Base-by-base conservation (phyloP, 2,329 filamentous ascomycete genomes). In the Ceratocystiopsis brevicomis region DNA sequence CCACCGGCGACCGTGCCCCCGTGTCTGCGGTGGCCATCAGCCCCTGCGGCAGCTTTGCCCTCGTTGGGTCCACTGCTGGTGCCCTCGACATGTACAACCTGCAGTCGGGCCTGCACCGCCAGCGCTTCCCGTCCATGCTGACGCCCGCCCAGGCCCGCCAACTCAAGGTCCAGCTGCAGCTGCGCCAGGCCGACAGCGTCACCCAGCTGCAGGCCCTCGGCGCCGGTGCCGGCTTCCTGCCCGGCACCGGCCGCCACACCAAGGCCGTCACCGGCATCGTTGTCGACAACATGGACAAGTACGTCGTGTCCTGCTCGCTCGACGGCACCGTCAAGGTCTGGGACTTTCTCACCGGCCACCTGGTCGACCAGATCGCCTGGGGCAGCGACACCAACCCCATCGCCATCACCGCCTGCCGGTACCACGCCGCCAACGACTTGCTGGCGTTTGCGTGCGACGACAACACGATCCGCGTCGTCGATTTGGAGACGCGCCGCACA, bases 261-360 rank as follows among this genome's bases (percentile, higher is more conserved):
- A 78, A 79, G 53, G 69, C 82, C 2, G 75, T 98, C 6, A 94
- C 88, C 1, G 92, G 90, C 1, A 65, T 98, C 37, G 70, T 84
- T 19, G 76, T 96, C 15, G 88, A 98, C 61, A 78, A 76, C n/a
- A 68, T 96, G 58, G 95, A 95, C 60, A 82, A 79, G 50, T 75
- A 71, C 16, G 68, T 96, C 41, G 76, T 95, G 38, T 93, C 86
- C 47, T 93, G 86, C 56, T 81, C 84, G 2, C 63, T 86, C 14
- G 90, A 98, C 58, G 90, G 90, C 32, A 93, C 81, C 59, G 71
- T 96, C 53, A 96, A 95, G 64, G 96, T 98, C 57, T 98, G 92
- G 92, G 83, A 93, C 50, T 93, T 98, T 49, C 61, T 76, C n/a
- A 84, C 81, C 0, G 90, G 88, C 9, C 71, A 75, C 38, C 68